Conservation (phyloP, 306 rosid genomes). For the Quercus gilva region DNA sequence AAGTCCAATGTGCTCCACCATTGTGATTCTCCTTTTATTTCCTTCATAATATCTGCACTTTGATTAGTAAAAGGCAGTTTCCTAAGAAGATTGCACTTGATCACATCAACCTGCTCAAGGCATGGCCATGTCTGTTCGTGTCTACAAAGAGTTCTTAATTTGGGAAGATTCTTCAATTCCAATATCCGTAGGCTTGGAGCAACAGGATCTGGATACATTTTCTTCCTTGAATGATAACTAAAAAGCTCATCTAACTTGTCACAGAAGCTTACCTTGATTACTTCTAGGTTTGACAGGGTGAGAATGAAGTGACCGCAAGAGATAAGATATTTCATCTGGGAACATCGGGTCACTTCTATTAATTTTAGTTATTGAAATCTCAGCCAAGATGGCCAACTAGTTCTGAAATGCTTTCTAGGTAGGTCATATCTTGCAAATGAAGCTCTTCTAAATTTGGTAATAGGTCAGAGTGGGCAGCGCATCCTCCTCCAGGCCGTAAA, state of each 20-base stretch:
- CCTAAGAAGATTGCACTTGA: constrained; percentile 10
- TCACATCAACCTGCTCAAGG: constrained; percentile 1
- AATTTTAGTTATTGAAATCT: constrained; percentile 13
- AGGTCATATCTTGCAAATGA: background rate
- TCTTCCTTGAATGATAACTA: background rate
- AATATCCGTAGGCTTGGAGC: constrained; percentile 7
- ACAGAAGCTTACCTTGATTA: constrained; percentile 3
- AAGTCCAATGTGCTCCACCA: constrained; percentile 11
- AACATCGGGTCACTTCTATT: constrained; percentile 11
- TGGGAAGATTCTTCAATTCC: constrained; percentile 9
- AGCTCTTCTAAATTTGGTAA: constrained; percentile 20
- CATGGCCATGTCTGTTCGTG: background rate
- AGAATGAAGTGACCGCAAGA: constrained; percentile 1
- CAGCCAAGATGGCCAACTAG: constrained; percentile 14
- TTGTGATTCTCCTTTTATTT: constrained; percentile 5
- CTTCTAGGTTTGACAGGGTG: constrained; percentile 11
- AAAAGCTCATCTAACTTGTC: constrained; percentile 9
- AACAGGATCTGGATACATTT: background rate
- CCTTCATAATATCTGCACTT: background rate
- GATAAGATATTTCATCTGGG: constrained; percentile 5
- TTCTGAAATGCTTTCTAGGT: constrained; percentile 18
- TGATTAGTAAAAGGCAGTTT: background rate
- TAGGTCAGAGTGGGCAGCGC: constrained; percentile 11
- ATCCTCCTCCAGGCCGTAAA: constrained; percentile 13
- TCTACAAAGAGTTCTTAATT: constrained; percentile 11